These are phyloP conservation scores for Populus tremula DNA, from an alignment of 345 rosid genomes.

Conservation along the genomic window DNA sequence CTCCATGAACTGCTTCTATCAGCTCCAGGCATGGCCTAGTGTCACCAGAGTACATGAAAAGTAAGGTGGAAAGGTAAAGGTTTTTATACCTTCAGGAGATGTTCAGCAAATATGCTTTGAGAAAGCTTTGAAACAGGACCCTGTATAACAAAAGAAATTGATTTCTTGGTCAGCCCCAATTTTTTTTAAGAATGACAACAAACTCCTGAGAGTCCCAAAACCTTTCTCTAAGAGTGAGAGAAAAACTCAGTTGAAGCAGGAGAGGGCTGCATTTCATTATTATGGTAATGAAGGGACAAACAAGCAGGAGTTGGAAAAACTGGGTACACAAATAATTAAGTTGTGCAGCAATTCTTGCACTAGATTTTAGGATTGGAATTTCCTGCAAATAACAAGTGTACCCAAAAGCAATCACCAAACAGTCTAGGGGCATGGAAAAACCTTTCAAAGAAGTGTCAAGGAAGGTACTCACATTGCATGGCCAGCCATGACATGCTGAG, in stretches of 20 bases:
- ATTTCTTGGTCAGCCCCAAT: background rate
- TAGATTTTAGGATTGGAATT: conserved; percentile 67
- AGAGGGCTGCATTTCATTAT: conserved; percentile 22
- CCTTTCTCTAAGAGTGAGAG: too few relatives aligned
- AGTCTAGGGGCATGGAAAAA: background rate
- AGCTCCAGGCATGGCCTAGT: conserved; percentile 82
- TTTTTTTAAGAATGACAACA: background rate
- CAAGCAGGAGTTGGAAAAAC: conserved; percentile 85
- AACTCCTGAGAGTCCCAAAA: conserved; percentile 5
- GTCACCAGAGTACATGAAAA: conserved; percentile 54
- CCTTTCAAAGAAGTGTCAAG: background rate
- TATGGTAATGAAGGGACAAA: conserved; percentile 49
- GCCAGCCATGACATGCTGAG: conserved; percentile 85
- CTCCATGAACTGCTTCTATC: conserved; percentile 64
- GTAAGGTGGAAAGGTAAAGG: background rate
- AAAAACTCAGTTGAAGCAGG: conserved; percentile 46
- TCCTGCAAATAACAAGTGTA: conserved; percentile 40
- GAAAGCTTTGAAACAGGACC: conserved; percentile 29
- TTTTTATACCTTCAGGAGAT: conserved; percentile 81
- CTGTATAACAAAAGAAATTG: conserved; percentile 38
- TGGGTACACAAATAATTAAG: conserved; percentile 90
- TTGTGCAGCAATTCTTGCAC: conserved; percentile 74
- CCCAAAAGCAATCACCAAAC: background rate
- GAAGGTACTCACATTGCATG: conserved; percentile 55
- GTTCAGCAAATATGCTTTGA: conserved; percentile 63